A percentile compares a stretch with the other conserved stretches of the same genome.
Conservation (phyloP, 345 rosid genomes). For the Arabis alpina region DNA sequence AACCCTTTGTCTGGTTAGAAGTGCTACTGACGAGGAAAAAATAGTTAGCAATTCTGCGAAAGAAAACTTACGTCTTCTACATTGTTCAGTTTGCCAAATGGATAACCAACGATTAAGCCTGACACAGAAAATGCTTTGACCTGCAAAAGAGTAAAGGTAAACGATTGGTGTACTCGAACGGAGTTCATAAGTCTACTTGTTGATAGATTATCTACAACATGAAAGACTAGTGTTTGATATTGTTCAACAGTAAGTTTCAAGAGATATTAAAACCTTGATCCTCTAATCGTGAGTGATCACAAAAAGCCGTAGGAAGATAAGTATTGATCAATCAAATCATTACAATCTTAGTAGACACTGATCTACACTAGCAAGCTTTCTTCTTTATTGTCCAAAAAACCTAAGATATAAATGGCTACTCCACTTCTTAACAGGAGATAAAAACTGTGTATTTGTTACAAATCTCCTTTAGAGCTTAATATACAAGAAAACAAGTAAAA, state of each 20-base stretch:
- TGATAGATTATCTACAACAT: slow-evolving; percentile 14
- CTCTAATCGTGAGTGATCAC: neutral
- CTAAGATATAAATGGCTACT: neutral
- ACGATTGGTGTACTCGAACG: neutral
- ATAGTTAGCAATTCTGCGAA: slow-evolving; percentile 3
- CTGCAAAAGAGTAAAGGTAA: slow-evolving; percentile 48
- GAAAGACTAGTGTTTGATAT: slow-evolving; percentile 5
- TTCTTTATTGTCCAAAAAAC: neutral
- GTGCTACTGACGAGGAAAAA: slow-evolving; percentile 4
- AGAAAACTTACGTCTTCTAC: slow-evolving; percentile 50
- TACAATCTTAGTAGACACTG: slow-evolving; percentile 19
- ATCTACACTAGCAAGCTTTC: slow-evolving; percentile 22
- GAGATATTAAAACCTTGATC: neutral
- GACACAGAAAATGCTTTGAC: slow-evolving; percentile 60
- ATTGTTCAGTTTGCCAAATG: slow-evolving; percentile 48
- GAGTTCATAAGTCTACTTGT: slow-evolving; percentile 2
- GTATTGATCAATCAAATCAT: slow-evolving; percentile 16
- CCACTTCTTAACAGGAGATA: neutral
- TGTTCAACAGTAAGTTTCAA: slow-evolving; percentile 1
- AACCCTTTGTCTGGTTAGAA: slow-evolving; percentile 1
- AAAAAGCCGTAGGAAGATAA: neutral
- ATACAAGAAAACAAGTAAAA: neutral
- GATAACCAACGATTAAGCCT: slow-evolving; percentile 80
- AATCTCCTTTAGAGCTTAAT: neutral
- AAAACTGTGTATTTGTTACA: slow-evolving; percentile 1